phyloP scores from a whole-genome alignment of 148 eudicot species.

The Salicornia ramosissima region DNA sequence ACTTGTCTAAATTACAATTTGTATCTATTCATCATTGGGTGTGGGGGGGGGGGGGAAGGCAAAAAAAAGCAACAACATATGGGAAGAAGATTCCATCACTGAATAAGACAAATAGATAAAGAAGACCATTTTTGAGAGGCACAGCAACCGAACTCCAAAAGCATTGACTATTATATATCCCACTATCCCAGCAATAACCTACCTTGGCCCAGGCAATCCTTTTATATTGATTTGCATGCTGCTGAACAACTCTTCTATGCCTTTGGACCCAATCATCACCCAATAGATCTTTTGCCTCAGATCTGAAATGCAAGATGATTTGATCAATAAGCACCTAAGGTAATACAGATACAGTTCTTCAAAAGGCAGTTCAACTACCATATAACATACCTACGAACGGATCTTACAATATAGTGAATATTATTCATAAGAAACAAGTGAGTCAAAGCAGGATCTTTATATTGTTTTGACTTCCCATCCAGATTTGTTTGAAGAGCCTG shows the following conservation, averaged over 20 bases:
- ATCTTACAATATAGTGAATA: conserved; percentile 95
- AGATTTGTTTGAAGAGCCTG: conserved; percentile 96
- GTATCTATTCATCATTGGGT: too few species aligned
- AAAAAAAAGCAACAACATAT: too few species aligned
- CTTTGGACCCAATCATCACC: conserved; percentile 99
- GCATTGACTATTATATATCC: neutral
- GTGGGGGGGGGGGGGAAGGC: too few species aligned
- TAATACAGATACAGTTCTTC: conserved; percentile 1
- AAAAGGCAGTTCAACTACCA: neutral
- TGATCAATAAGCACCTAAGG: neutral
- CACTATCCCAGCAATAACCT: conserved; percentile 13
- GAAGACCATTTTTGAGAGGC: neutral
- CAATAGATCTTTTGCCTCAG: conserved; percentile 89
- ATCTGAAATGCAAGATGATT: conserved; percentile 38
- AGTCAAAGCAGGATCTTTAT: conserved; percentile 80
- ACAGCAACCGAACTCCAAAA: neutral
- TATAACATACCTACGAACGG: conserved; percentile 75
- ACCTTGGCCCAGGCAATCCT: conserved; percentile 99
- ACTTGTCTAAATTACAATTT: too few species aligned
- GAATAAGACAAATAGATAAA: neutral
- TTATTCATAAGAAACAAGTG: conserved; percentile 95
- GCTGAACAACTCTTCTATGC: conserved; percentile 92
- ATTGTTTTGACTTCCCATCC: conserved; percentile 95
- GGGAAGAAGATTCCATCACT: neutral
- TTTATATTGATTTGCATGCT: conserved; percentile 96